Evolutionary conservation across 2,329 filamentous ascomycete genomes (phyloP).

Genomic region (Neonectria neomacrospora): DNA sequence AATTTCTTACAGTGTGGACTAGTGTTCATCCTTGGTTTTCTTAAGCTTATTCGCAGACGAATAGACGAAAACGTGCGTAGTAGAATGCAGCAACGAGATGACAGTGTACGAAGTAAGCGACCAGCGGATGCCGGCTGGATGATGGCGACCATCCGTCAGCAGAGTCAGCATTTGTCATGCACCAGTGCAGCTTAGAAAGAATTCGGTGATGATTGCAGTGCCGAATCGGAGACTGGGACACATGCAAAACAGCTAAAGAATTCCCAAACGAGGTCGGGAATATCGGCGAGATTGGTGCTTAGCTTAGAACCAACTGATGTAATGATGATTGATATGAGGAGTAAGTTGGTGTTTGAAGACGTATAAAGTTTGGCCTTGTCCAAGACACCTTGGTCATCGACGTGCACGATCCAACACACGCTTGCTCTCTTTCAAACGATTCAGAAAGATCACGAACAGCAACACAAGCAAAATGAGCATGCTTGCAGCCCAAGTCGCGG

Average conservation of each 20-base stretch:
- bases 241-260: conserved; percentile 14
- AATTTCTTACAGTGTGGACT: too few species aligned
- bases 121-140: neutral
- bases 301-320: conserved; percentile 11
- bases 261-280: conserved; percentile 7
- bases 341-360: neutral
- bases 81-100: neutral
- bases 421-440: neutral
- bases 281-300: conserved; percentile 5
- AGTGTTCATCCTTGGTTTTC: too few species aligned
- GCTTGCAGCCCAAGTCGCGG: conserved; percentile 53
- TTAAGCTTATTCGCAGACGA: neutral
- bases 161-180: conserved; percentile 31
- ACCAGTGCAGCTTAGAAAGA: conserved; percentile 18
- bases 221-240: conserved; percentile 12
- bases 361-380: conserved; percentile 12
- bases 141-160: conserved; percentile 37
- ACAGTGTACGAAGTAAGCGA: neutral
- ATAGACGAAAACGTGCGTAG: neutral
- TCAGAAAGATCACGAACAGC: neutral
- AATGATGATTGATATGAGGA: conserved; percentile 4
- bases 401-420: neutral
- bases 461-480: conserved; percentile 37
- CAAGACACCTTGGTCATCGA: neutral
- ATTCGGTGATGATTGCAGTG: neutral